phyloP scores from a whole-genome alignment of 805 yeast genomes.

The Peterozyma toletana region DNA sequence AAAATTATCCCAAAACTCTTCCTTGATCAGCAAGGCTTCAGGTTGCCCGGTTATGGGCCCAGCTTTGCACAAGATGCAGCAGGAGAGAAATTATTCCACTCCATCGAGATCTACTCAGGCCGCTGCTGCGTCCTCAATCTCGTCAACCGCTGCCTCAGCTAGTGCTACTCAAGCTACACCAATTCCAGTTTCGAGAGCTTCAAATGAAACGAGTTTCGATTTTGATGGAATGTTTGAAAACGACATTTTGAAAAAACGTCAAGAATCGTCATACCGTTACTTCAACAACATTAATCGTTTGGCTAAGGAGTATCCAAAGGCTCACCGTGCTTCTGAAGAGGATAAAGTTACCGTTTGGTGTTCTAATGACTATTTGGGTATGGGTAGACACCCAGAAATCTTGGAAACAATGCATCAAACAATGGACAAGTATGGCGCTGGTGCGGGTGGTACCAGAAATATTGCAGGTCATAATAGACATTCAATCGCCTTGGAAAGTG shows the following conservation, averaged over 20 bases:
- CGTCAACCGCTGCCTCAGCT: conserved; percentile 18
- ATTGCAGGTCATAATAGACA: conserved; percentile 95
- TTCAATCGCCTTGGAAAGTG: conserved; percentile 82
- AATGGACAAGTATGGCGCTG: conserved; percentile 88
- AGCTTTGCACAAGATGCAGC: conserved; percentile 46
- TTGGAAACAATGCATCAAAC: conserved; percentile 71
- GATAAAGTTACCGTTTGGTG: conserved; percentile 99
- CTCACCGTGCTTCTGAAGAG: conserved; percentile 68
- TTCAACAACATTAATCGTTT: conserved; percentile 96
- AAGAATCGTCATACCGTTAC: conserved; percentile 88
- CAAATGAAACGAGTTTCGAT: conserved; percentile 55
- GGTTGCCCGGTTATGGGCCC: conserved; percentile 90
- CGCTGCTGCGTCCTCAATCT: conserved; percentile 23
- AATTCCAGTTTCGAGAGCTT: conserved; percentile 21
- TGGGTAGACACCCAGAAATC: conserved; percentile 78
- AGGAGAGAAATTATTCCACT: conserved; percentile 35
- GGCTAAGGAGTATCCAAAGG: conserved; percentile 89
- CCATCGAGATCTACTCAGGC: conserved; percentile 39
- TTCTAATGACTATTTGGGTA: conserved; percentile 93
- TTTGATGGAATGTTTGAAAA: conserved; percentile 60
- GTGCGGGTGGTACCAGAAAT: conserved; percentile 99
- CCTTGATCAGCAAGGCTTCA: conserved; percentile 51
- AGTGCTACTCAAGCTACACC: conserved; percentile 6
- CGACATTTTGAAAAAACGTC: conserved; percentile 68
- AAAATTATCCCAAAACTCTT: conserved; percentile 36